Evolutionary conservation across 768 basidiomycete genomes (phyloP), one percentile per base, ranked within the genome.

Genomic region (Thelephora aurantiotincta): DNA sequence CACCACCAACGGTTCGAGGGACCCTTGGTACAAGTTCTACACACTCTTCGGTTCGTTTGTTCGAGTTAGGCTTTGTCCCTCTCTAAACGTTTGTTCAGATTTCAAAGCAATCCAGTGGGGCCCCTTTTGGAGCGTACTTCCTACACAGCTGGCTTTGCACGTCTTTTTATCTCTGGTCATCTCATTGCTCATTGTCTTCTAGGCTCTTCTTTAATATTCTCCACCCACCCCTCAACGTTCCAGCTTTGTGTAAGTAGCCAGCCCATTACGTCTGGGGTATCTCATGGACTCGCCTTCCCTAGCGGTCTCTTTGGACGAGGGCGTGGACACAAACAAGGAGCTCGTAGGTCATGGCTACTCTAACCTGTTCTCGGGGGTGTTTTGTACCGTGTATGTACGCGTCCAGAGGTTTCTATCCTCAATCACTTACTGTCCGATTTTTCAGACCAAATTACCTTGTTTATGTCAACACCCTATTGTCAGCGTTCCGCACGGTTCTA

Each of bases 261-360:
- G 5, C 6, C 37, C 19, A 19, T 46, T 18, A 18, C 43, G 30
- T 22, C 16, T 42, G 18, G 43, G 13, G 23, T 35, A 35, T 35
- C 16, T 13, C 1, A 33, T 35, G 1, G n/a, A 37, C 22, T 23
- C n/a, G 20, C 18, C 6, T 30, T 37, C 2, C 35, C 30, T 41
- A 86, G 87, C 87, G 44, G 86, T 99, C 12, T 94, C 91, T 12
- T 69, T 99, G 23, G 75, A 85, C 52, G 79, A 82, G 55, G 92
- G 97, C 43, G 73, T 96, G 50, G 80, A 96, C 53, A 92, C 93
- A 0, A 82, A 98, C 62, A 81, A 82, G 51, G 94, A 99, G 60
- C 78, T 98, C 9, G 75, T 96, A 43, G 89, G 75, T 0, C 94
- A 99, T 59, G 94, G 94, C 7, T 81, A 87, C 50, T 92, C 90